Evolutionary conservation across 1,284 basidiomycete species (phyloP), one percentile per base, ranked within the genome.

Genomic region (Neonothopanus nambi): DNA sequence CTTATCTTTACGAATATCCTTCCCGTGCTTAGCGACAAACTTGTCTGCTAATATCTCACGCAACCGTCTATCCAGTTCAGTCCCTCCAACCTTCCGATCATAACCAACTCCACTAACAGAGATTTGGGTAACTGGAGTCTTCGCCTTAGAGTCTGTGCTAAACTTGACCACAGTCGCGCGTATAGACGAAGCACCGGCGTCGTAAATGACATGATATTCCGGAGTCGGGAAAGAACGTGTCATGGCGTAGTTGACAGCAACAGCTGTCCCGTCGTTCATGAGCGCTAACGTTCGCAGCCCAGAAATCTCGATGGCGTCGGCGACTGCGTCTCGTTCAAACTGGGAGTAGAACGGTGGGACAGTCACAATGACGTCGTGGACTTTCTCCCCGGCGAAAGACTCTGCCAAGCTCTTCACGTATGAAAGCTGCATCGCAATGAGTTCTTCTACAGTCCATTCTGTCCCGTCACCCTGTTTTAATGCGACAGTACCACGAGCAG

Each of bases 241-340:
- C 91, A 98, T 97, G 36, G 95, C 96, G 65, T 93, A 99, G 76
- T 97, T 97, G 60, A 98, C 80, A 7, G 91, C 95, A 24, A 95
- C 87, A 5, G 93, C 93, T 0, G 93, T 89, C 39, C 95, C 95
- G 66, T 99, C 97, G 61, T 95, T 91, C 56, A 99, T 84, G 57
- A 99, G 78, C 0, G 90, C 85, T 21, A 96, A 74, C 2, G 91
- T 89, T 17, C 83, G 83, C 56, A 99, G 74, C 1, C 95, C 96
- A 18, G 94, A 86, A 46, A 98, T 84, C 65, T 95, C 92, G 39
- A 95, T 83, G 2, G 96, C 92, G 70, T 99, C 96, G 30, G 88
- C 81, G 54, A 97, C 82, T 20, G 95, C 86, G 71, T 93, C 88
- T 51, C 96, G 83, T 70, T 97, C 88, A 62, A 85, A 86, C 65